These are phyloP conservation scores for Saccharomycopsis sp. DNA, from an alignment of 805 yeast genomes.

Conservation along the genomic window DNA sequence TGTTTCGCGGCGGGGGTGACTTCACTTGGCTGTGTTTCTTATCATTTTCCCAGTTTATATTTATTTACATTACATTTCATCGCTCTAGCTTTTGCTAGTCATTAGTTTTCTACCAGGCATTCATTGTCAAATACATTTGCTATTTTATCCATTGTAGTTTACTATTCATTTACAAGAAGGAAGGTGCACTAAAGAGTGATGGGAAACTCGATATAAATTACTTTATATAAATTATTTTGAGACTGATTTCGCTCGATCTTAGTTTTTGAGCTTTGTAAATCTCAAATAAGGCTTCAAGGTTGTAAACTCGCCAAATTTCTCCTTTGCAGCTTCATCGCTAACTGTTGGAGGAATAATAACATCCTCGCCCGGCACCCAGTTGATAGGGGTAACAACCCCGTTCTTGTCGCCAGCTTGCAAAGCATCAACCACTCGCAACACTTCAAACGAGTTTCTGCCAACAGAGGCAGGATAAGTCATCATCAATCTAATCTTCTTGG, in stretches of 20 bases:
- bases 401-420: constrained; percentile 75
- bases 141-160: neutral
- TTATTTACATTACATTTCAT: neutral
- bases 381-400: constrained; percentile 83
- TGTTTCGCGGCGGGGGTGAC: too few relatives aligned
- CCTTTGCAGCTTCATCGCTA: constrained; percentile 66
- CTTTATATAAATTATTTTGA: neutral
- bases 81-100: neutral
- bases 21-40: too few relatives aligned
- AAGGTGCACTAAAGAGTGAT: neutral
- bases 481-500: constrained; percentile 78
- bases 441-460: constrained; percentile 92
- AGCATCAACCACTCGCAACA: constrained; percentile 82
- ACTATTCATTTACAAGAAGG: neutral
- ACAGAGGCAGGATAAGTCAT: constrained; percentile 88
- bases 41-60: too few relatives aligned
- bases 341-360: constrained; percentile 88
- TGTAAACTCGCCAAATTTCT: constrained; percentile 78
- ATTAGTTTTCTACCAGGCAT: neutral
- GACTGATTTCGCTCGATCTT: neutral
- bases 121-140: neutral
- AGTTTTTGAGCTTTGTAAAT: constrained; percentile 35
- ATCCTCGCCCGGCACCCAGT: constrained; percentile 86
- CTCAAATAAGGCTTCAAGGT: constrained; percentile 89
- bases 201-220: neutral